Conservation (phyloP, 495 filamentous ascomycete species). For the Acidiella bohemica region DNA sequence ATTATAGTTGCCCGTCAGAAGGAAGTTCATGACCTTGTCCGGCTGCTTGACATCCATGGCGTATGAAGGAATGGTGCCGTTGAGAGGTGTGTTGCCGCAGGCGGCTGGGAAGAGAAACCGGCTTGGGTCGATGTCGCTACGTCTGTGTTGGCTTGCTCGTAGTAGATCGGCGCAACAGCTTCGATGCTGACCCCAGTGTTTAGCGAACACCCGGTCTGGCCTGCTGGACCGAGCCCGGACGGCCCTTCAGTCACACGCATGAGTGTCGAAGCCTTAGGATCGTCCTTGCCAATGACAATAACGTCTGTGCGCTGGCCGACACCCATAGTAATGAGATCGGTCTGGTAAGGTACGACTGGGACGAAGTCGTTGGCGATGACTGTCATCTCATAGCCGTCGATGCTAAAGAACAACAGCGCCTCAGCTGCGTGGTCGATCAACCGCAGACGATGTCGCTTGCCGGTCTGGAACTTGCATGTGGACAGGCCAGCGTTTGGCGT, state of each 20-base stretch:
- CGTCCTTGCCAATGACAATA: conserved; percentile 28
- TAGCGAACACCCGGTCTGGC: conserved; percentile 14
- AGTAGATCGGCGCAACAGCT: conserved; percentile 27
- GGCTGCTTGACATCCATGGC: conserved; percentile 9
- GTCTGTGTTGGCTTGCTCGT: conserved; percentile 32
- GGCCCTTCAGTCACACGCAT: conserved; percentile 25
- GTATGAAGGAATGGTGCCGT: background rate
- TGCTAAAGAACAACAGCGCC: conserved; percentile 34
- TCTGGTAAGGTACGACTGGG: conserved; percentile 29
- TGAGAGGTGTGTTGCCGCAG: conserved; percentile 4
- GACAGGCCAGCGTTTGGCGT: conserved; percentile 11
- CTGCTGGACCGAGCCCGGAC: conserved; percentile 5
- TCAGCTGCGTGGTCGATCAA: conserved; percentile 34
- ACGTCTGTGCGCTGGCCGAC: conserved; percentile 43
- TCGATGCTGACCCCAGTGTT: conserved; percentile 22
- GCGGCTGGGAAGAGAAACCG: conserved; percentile 34
- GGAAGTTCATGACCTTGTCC: conserved; percentile 1
- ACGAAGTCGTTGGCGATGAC: conserved; percentile 36
- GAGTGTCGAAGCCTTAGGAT: conserved; percentile 21
- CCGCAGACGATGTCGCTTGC: conserved; percentile 23
- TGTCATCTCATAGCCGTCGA: conserved; percentile 32
- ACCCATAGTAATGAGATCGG: conserved; percentile 24
- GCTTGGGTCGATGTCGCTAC: conserved; percentile 36
- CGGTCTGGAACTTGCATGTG: conserved; percentile 18
- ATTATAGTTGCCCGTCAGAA: conserved; percentile 4